Evolutionary conservation across 345 rosid species (phyloP), one percentile per base, ranked within the genome.

Genomic region (Noccaea bulbosa): DNA sequence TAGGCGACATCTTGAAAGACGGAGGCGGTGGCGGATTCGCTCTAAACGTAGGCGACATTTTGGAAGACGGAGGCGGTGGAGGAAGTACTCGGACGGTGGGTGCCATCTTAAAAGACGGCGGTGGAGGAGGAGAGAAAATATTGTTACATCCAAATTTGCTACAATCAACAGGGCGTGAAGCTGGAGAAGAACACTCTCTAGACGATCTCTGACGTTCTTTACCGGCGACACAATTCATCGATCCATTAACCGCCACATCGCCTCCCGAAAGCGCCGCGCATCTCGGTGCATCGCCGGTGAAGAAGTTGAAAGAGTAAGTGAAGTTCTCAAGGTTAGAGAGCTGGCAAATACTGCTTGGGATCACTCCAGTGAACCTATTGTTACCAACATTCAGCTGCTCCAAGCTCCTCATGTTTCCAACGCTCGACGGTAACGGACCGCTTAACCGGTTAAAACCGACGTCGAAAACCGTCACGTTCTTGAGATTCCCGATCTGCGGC

Each of bases 341-440:
- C 60, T 76, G 81, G 34, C 92, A 89, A 7, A 87, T 70, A 11
- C 64, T 70, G 0, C 84, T 61, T 11, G 96, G 95, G 6, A 85
- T 81, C 15, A 62, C 81, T 7, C 92, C 92, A 0, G 92, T 85
- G 71, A 89, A 85, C 0, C 65, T 54, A 58, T 85, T 89, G 37
- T 82, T 81, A 0, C 81, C 92, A 46, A 85, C 83, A 56, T 87
- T 45, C 0, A 89, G 86, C 58, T 87, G 92, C 68, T 89, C 92
- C 58, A 89, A 79, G 33, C 81, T 82, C 84, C 49, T 85, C 90
- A 89, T 82, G 54, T 77, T 80, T 11, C 87, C 92, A 12, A 86
- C 62, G 8, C 78, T 51, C 2, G 78, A 45, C 1, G 90, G 92
- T 57, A 88, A 63, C 1, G 88, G 73, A 15, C 95, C 95, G 8